Evolutionary conservation across 352 stramenopile species (phyloP).

Genomic region (Thraustochytrium sp.): DNA sequence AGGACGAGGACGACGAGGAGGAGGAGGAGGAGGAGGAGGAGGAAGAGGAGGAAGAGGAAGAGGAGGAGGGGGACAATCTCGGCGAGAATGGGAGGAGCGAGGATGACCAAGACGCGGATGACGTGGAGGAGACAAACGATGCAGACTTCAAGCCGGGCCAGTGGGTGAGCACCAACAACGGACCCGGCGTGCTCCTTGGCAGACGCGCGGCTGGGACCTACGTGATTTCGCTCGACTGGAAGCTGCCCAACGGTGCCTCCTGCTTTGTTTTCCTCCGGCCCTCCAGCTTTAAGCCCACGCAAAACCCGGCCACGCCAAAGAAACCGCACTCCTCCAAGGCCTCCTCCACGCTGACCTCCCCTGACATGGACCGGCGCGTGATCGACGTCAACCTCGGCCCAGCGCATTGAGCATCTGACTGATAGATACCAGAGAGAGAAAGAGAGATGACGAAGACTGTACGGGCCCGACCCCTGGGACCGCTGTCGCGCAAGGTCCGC

Average conservation of each 20-base stretch:
- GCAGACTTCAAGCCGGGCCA: neutral
- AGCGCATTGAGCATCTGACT: no score
- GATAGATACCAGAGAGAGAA: no score
- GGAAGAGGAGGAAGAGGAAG: no score
- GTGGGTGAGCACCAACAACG: neutral
- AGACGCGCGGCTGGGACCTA: neutral
- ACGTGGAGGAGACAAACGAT: neutral
- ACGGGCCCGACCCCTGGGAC: no score
- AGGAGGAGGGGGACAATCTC: no score
- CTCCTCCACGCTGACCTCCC: neutral
- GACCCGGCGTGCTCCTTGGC: neutral
- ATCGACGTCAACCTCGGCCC: slow-evolving; percentile 5
- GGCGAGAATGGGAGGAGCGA: no score
- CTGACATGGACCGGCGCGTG: neutral
- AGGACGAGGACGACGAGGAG: neutral
- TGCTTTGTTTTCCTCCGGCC: neutral
- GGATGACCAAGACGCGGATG: no score
- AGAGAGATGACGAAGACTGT: no score
- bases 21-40: neutral
- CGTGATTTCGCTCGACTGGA: slow-evolving; percentile 17
- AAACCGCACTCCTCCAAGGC: neutral
- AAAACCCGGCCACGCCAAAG: neutral
- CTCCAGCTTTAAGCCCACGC: neutral
- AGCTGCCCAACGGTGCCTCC: slow-evolving; percentile 23
- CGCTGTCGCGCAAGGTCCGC: no score